phyloP scores from a whole-genome alignment of 1,284 basidiomycete genomes.

The Boletellus deceptivus region DNA sequence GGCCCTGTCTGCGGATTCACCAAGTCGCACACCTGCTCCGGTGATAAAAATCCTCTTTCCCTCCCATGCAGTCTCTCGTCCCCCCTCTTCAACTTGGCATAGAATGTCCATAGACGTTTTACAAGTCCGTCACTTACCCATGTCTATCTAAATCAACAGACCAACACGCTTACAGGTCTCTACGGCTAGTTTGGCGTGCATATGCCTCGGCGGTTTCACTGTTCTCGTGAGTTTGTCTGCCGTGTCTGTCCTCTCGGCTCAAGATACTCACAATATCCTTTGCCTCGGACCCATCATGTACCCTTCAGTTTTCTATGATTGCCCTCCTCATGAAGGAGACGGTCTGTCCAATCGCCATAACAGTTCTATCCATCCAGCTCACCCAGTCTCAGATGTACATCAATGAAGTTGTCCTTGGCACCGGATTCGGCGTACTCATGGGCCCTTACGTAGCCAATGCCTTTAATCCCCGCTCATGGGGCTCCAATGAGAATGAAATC shows the following conservation, averaged over 20 bases:
- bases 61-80: no score
- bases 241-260: not conserved
- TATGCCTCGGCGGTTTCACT: slow-evolving; percentile 77
- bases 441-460: slow-evolving; percentile 75
- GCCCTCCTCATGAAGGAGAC: slow-evolving; percentile 82
- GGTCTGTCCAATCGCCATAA: slow-evolving; percentile 33
- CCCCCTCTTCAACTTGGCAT: no score
- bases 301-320: slow-evolving; percentile 70
- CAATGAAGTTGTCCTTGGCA: slow-evolving; percentile 92
- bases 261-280: not conserved
- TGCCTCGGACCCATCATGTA: slow-evolving; percentile 2
- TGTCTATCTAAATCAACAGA: not conserved
- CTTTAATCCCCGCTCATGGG: slow-evolving; percentile 83
- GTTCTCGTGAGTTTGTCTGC: slow-evolving; percentile 47
- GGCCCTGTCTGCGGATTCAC: no score
- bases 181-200: slow-evolving; percentile 58
- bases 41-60: no score
- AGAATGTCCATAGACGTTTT: slow-evolving; percentile 22
- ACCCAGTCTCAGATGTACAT: slow-evolving; percentile 61
- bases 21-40: no score
- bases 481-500: slow-evolving; percentile 47
- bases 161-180: slow-evolving; percentile 42
- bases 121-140: slow-evolving; percentile 19
- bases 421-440: slow-evolving; percentile 70
- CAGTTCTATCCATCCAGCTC: not conserved